These are phyloP conservation scores for Xylaria sp. DNA, from an alignment of 2,329 filamentous ascomycete species.

Conservation along the genomic window DNA sequence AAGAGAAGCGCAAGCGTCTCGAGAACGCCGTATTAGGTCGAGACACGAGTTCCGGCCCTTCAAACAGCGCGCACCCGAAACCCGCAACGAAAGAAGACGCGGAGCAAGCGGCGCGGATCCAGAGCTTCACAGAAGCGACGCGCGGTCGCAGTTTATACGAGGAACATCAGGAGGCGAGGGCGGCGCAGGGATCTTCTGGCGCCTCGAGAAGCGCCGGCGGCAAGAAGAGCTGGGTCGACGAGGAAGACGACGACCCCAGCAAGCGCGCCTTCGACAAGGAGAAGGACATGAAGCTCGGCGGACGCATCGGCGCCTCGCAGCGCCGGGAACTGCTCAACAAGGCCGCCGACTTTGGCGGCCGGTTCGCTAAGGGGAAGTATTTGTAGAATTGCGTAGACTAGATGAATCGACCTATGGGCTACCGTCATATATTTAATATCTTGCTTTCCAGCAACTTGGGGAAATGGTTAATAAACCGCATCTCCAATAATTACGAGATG, in stretches of 20 bases:
- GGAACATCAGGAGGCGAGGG: slow-evolving; percentile 59
- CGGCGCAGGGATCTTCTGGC: slow-evolving; percentile 41
- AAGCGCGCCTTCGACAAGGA: slow-evolving; percentile 88
- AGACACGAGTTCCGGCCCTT: slow-evolving; percentile 45
- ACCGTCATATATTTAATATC: not conserved
- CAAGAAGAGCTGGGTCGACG: slow-evolving; percentile 53
- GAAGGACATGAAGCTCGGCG: slow-evolving; percentile 88
- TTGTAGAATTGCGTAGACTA: slow-evolving; percentile 50
- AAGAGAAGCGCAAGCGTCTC: slow-evolving; percentile 83
- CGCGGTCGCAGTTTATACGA: slow-evolving; percentile 69
- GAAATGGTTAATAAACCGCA: not conserved
- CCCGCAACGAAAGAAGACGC: slow-evolving; percentile 60
- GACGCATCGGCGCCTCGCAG: slow-evolving; percentile 76
- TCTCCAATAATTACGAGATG: not conserved
- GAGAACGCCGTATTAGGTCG: slow-evolving; percentile 86
- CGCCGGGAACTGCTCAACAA: slow-evolving; percentile 81
- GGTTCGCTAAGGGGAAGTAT: slow-evolving; percentile 81
- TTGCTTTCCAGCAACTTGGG: not conserved
- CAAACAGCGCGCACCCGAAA: slow-evolving; percentile 34
- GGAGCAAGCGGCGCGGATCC: slow-evolving; percentile 60
- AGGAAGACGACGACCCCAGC: slow-evolving; percentile 90
- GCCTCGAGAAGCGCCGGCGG: slow-evolving; percentile 31
- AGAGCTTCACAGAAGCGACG: slow-evolving; percentile 62
- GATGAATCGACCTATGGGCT: not conserved
- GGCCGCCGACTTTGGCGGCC: slow-evolving; percentile 81